Percentiles rank a stretch among this genome's conserved stretches.
These are phyloP conservation scores for Aechmea fasciata DNA, from an alignment of 176 grass and related monocot species.

Conservation along the genomic window DNA sequence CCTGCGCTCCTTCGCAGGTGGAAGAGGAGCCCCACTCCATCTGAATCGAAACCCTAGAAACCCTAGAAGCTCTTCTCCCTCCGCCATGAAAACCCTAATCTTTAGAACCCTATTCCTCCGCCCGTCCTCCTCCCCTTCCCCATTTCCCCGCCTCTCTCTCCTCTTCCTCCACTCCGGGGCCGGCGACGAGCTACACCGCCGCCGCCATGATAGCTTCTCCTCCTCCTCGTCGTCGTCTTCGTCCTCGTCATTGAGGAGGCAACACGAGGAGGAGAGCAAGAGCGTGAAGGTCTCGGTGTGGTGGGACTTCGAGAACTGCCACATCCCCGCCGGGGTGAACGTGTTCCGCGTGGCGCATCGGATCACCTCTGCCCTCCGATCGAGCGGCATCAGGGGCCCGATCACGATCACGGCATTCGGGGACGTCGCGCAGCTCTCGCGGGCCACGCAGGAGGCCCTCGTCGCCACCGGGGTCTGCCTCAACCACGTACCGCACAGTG, in stretches of 20 bases:
- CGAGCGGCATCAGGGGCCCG: constrained; percentile 60
- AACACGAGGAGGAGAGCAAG: constrained; percentile 33
- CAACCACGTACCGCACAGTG: constrained; percentile 61
- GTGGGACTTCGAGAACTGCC: constrained; percentile 99
- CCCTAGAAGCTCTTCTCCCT: neutral
- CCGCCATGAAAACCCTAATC: constrained; percentile 26
- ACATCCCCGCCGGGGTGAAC: constrained; percentile 48
- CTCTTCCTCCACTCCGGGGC: neutral
- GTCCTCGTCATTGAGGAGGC: constrained; percentile 8
- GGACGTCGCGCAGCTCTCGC: constrained; percentile 50
- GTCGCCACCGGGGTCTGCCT: constrained; percentile 64
- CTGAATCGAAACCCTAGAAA: constrained; percentile 7
- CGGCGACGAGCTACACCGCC: neutral
- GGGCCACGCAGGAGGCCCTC: constrained; percentile 55
- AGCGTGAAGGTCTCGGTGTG: constrained; percentile 66
- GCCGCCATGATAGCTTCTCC: neutral
- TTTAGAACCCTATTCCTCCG: neutral
- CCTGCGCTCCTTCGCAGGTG: neutral
- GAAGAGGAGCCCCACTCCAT: neutral
- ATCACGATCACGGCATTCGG: constrained; percentile 81
- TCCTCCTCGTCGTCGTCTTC: neutral
- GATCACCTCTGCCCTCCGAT: constrained; percentile 58
- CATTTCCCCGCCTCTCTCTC: constrained; percentile 18
- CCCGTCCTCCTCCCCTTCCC: constrained; percentile 20
- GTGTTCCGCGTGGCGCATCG: constrained; percentile 39